phyloP scores from a whole-genome alignment of 116 monocot genomes.

The Cymodocea nodosa region DNA sequence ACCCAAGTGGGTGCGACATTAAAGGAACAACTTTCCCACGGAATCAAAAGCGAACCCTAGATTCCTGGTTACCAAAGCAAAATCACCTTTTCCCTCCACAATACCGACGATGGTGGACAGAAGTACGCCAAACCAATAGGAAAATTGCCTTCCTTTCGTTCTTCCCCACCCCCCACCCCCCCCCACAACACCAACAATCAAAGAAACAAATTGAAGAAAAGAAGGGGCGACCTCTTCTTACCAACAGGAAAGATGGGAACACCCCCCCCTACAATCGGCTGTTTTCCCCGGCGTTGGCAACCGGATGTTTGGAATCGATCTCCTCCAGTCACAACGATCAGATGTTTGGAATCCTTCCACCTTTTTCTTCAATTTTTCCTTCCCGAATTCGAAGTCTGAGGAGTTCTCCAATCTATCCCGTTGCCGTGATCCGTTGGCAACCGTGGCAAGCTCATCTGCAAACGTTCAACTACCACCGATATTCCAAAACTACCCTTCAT shows the following conservation, averaged over 20 bases:
- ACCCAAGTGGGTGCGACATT: too few species aligned
- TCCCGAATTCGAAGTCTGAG: background rate
- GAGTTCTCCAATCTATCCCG: background rate
- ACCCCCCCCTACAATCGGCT: too few species aligned
- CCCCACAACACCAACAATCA: too few species aligned
- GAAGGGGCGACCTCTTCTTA: too few species aligned
- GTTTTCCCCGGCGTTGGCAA: too few species aligned
- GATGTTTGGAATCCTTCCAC: background rate
- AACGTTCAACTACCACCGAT: background rate
- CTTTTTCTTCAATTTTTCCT: too few species aligned
- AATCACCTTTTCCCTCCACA: background rate
- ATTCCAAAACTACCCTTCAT: background rate
- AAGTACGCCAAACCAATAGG: background rate
- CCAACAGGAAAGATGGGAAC: background rate
- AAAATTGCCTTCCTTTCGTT: background rate
- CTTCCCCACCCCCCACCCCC: too few species aligned
- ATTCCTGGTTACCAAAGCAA: constrained; percentile 1
- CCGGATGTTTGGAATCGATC: background rate
- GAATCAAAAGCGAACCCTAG: constrained; percentile 4
- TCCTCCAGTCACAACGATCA: background rate
- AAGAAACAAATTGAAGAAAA: too few species aligned
- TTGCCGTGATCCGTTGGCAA: too few species aligned
- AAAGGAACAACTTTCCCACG: background rate
- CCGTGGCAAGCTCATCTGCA: background rate
- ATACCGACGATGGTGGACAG: background rate